Conservation (phyloP, 2,329 filamentous ascomycete species). For the Magnaporthiopsis rhizophila region DNA sequence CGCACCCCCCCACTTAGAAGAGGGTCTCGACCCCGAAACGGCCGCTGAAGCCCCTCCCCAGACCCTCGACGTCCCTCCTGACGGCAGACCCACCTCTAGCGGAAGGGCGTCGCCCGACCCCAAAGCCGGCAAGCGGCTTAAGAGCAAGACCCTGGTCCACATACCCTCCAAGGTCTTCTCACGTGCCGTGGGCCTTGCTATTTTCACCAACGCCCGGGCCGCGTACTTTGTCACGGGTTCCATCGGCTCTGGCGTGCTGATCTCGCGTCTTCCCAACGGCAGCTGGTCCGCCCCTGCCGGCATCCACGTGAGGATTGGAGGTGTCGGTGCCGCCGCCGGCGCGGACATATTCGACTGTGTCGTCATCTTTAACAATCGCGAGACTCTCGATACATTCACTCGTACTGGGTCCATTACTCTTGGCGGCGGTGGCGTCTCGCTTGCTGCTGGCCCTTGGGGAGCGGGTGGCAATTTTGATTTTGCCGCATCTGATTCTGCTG, state of each 20-base stretch:
- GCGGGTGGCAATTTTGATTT: constrained; percentile 67
- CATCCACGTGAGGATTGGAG: constrained; percentile 73
- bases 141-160: constrained; percentile 38
- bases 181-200: constrained; percentile 60
- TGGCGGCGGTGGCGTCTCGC: constrained; percentile 47
- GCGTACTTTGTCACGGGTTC: constrained; percentile 49
- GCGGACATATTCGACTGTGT: constrained; percentile 88
- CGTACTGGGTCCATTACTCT: constrained; percentile 32
- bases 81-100: neutral
- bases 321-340: constrained; percentile 71
- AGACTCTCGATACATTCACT: constrained; percentile 71
- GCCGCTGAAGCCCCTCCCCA: constrained; percentile 20
- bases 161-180: constrained; percentile 53
- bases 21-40: constrained; percentile 37
- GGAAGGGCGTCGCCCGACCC: neutral
- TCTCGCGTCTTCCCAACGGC: constrained; percentile 49
- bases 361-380: constrained; percentile 71
- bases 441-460: constrained; percentile 62
- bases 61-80: constrained; percentile 13
- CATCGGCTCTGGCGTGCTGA: constrained; percentile 50
- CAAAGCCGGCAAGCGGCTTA: constrained; percentile 21
- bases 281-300: constrained; percentile 73
- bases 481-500: constrained; percentile 19
- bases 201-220: constrained; percentile 59
- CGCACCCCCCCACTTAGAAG: constrained; percentile 27